Base-by-base conservation (phyloP, 495 filamentous ascomycete species). In the Lasiosphaeris hirsuta region DNA sequence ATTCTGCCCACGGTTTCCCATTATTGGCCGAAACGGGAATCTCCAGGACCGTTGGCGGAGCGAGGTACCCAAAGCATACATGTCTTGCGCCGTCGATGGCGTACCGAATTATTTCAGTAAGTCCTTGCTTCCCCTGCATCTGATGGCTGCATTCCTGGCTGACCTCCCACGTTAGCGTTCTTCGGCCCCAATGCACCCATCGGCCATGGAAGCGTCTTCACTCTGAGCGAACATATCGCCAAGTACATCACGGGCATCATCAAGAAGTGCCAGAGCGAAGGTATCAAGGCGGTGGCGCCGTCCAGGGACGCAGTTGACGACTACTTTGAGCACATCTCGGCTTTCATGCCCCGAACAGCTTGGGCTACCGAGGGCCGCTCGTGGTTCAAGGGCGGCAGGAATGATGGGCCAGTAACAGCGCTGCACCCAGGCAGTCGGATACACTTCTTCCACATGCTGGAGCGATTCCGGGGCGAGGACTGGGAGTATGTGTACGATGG, bases 1-100 rank as follows among this genome's bases (percentile, higher is more conserved):
- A 15, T 81, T 86, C 58, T 69, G 75, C 10, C 84, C 85, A 0
- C 80, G 81, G 4, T 88, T 88, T 59, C 78, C 83, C 3, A 74
- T 88, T 53, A 70, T 82, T 15, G 79, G 81, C 11, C 72, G 80
- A 45, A 70, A 76, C 7, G 72, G 83, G 8, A 77, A 79, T 48
- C 65, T 80, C 41, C 76, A 79, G 52, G 71, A 78, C 30, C 57
- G 15, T 11, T 75, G 75, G 69, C 60, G 44, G 18, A 61, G 63
- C 8, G 67, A 70, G 7, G 62, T 60, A 9, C 74, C 76, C 13
- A 69, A 68, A 57, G 69, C 71, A 33, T 80, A 80, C 43, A 72
- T 78, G 72, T 76, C 72, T 7, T 73, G 71, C 59, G 78, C 77
- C 10, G 67, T 78, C 1, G 51, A 69, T 2, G 71, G 69, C 9